Evolutionary conservation across 768 basidiomycete genomes (phyloP).

Genomic region (Clavulina sp.): DNA sequence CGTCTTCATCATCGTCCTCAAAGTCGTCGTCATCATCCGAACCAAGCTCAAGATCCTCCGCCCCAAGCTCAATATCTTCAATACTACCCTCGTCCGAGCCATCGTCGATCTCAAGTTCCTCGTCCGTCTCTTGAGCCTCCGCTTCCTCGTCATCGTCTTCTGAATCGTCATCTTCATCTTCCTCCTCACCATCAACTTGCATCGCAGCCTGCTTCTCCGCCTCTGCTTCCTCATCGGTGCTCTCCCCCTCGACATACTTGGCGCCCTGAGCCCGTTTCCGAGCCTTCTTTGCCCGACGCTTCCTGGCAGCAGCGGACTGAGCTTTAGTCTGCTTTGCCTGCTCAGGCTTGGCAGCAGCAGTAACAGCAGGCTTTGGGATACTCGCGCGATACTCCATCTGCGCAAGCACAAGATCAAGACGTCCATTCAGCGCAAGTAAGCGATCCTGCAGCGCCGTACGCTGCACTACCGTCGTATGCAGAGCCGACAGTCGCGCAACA

Average conservation of each 20-base stretch:
- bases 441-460: constrained; percentile 72
- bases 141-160: constrained; percentile 27
- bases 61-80: too few species aligned
- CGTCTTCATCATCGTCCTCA: too few species aligned
- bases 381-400: constrained; percentile 81
- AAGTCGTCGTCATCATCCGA: too few species aligned
- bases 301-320: constrained; percentile 18
- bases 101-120: too few species aligned
- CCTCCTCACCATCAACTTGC: constrained; percentile 23
- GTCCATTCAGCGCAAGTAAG: constrained; percentile 69
- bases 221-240: constrained; percentile 45
- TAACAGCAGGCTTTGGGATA: constrained; percentile 23
- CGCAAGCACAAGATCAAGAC: constrained; percentile 82
- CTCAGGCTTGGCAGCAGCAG: constrained; percentile 15
- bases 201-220: constrained; percentile 39
- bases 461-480: constrained; percentile 65
- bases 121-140: constrained; percentile 15
- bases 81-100: too few species aligned
- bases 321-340: constrained; percentile 21
- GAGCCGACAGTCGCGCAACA: constrained; percentile 65
- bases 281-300: constrained; percentile 19
- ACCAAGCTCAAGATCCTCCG: too few species aligned
- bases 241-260: constrained; percentile 67
- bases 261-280: constrained; percentile 14
- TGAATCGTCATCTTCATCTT: constrained; percentile 32